Percentiles rank a stretch among this genome's conserved stretches.
These are phyloP conservation scores for Desmodesmus armatus DNA, from an alignment of 139 green algal genomes.

Conservation along the genomic window DNA sequence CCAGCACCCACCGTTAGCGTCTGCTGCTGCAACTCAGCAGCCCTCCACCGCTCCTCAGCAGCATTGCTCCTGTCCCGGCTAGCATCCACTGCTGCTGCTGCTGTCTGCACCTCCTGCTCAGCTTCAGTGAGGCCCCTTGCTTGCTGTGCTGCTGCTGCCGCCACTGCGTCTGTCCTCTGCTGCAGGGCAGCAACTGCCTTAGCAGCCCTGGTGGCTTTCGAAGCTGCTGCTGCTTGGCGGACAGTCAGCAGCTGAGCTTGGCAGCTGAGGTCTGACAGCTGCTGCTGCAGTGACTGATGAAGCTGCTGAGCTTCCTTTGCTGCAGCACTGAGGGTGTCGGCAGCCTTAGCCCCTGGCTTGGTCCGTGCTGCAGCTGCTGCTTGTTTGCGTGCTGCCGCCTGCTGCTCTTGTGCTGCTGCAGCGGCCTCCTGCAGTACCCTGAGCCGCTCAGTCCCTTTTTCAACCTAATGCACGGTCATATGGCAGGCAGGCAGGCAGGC, in stretches of 20 bases:
- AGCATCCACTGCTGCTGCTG: background rate
- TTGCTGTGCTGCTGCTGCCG: background rate
- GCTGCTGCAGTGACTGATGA: slow-evolving; percentile 9
- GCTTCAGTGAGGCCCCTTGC: background rate
- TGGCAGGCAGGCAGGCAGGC: too few species aligned
- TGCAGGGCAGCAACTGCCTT: background rate
- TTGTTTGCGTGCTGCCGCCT: slow-evolving; percentile 14
- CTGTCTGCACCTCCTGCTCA: background rate
- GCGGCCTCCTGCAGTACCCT: slow-evolving; percentile 3
- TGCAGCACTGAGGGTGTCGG: background rate
- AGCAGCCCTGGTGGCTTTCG: background rate
- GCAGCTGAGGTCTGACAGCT: background rate
- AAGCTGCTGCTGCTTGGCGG: background rate
- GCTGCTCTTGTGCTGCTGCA: background rate
- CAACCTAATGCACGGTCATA: too few species aligned
- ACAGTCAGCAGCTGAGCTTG: background rate
- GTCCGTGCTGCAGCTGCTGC: background rate
- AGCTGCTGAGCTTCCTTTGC: background rate
- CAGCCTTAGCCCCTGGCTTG: background rate
- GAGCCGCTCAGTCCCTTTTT: background rate
- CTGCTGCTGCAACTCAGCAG: background rate
- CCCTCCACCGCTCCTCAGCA: slow-evolving; percentile 10
- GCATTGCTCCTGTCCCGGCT: too few species aligned
- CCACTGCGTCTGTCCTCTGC: background rate
- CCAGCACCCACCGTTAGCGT: too few species aligned